phyloP scores from a whole-genome alignment of 106 monocot species.

The Narthecium ossifragum region DNA sequence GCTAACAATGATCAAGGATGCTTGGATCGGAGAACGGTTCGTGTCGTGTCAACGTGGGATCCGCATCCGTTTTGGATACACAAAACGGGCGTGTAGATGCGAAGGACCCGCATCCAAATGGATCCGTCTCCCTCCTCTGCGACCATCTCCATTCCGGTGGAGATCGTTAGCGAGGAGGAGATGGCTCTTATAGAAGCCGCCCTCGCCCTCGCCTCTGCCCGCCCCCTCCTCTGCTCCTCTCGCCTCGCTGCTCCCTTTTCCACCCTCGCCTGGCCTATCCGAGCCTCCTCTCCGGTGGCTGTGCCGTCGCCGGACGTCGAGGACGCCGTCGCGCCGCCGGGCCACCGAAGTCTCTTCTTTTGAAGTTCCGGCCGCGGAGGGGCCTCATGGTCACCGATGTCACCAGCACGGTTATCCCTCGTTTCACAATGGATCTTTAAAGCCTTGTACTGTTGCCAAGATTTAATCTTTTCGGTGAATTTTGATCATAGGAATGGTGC shows the following conservation, averaged over 20 bases:
- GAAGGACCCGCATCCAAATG: background rate
- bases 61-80: background rate
- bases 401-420: slow-evolving; percentile 28
- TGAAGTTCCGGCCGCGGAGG: slow-evolving; percentile 29
- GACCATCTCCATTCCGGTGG: slow-evolving; percentile 24
- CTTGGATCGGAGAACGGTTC: too few relatives aligned
- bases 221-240: background rate
- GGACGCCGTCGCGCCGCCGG: slow-evolving; percentile 10
- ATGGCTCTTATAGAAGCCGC: slow-evolving; percentile 77
- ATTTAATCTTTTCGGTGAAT: background rate
- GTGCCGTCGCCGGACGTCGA: slow-evolving; percentile 19
- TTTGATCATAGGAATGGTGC: slow-evolving; percentile 74
- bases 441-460: background rate
- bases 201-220: slow-evolving; percentile 31
- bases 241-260: background rate
- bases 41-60: too few relatives aligned
- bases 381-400: slow-evolving; percentile 47
- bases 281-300: background rate
- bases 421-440: background rate
- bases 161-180: slow-evolving; percentile 72
- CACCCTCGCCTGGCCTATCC: slow-evolving; percentile 3
- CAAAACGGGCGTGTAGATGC: background rate
- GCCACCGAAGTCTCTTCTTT: slow-evolving; percentile 17
- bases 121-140: background rate
- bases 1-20: too few relatives aligned